phyloP scores from a whole-genome alignment of 2,329 filamentous ascomycete species.

The Paecilomyces sp. region DNA sequence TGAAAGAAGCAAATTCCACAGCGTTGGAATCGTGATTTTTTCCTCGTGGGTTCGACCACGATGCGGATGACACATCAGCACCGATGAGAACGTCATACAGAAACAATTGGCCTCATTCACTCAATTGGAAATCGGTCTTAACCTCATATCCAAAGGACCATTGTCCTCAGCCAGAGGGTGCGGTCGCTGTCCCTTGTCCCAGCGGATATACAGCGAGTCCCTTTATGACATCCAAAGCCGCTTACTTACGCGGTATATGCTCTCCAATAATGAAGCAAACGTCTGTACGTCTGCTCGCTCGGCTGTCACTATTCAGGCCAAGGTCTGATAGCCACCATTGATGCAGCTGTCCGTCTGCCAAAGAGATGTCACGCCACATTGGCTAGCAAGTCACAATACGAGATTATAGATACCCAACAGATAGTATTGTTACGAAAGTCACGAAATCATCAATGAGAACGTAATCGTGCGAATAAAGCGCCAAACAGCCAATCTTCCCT shows the following conservation, averaged over 20 bases:
- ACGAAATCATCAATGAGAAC: not conserved
- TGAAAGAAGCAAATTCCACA: constrained; percentile 37
- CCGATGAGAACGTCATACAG: not conserved
- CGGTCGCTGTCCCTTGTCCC: not conserved
- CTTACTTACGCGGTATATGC: not conserved
- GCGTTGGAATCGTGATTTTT: not conserved
- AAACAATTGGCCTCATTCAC: too few species aligned
- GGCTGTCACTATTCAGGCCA: not conserved
- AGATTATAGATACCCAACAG: not conserved
- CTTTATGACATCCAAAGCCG: not conserved
- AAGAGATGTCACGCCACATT: not conserved
- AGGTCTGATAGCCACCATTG: not conserved
- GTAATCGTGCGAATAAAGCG: not conserved
- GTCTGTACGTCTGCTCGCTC: not conserved
- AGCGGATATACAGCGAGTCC: not conserved
- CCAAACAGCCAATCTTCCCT: not conserved
- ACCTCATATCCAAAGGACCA: too few species aligned
- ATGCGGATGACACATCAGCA: not conserved
- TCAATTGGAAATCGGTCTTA: too few species aligned
- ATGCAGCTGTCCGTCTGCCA: not conserved
- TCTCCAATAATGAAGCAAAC: not conserved
- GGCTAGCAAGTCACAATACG: not conserved
- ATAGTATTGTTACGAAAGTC: not conserved
- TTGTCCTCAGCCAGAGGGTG: too few species aligned
- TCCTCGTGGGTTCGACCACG: not conserved